A percentile compares a stretch with the other conserved stretches of the same genome.
Conservation (phyloP, 768 basidiomycete species). For the Amanita inopinata region DNA sequence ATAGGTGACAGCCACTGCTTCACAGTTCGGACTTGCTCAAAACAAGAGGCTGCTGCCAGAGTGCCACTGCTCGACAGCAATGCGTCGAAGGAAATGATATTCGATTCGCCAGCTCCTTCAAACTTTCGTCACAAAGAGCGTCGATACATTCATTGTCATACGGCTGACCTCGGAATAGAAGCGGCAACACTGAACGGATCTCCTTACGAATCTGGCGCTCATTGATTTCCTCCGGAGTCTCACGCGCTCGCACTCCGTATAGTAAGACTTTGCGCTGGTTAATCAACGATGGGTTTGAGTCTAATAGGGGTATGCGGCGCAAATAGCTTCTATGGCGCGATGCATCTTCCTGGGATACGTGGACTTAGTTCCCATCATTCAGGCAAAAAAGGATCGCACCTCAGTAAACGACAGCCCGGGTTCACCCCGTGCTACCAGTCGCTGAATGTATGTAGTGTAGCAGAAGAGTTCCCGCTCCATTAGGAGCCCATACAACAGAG, state of each 20-base stretch:
- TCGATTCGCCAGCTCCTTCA: conserved; percentile 2
- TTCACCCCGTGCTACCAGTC: conserved; percentile 75
- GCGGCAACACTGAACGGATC: conserved; percentile 52
- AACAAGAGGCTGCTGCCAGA: conserved; percentile 49
- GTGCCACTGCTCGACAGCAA: conserved; percentile 34
- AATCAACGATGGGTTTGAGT: conserved; percentile 45
- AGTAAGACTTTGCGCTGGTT: conserved; percentile 63
- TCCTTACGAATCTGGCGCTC: conserved; percentile 68
- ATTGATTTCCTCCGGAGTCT: conserved; percentile 59
- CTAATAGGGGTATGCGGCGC: conserved; percentile 61
- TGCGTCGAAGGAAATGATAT: conserved; percentile 25
- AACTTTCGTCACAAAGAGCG: not conserved
- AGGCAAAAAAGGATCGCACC: conserved; percentile 24
- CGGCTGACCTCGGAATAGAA: conserved; percentile 52
- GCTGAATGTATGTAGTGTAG: conserved; percentile 66
- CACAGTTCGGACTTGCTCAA: conserved; percentile 65
- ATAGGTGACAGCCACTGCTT: conserved; percentile 70
- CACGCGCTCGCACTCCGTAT: conserved; percentile 58
- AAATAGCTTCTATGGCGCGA: conserved; percentile 68
- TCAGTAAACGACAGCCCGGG: conserved; percentile 42
- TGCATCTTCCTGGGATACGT: conserved; percentile 24
- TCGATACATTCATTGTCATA: not conserved
- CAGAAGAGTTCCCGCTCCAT: conserved; percentile 64
- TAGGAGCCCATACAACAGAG: conserved; percentile 63
- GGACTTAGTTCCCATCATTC: conserved; percentile 9